phyloP scores from a whole-genome alignment of 2,329 filamentous ascomycete species.

The Talaromyces piceae region DNA sequence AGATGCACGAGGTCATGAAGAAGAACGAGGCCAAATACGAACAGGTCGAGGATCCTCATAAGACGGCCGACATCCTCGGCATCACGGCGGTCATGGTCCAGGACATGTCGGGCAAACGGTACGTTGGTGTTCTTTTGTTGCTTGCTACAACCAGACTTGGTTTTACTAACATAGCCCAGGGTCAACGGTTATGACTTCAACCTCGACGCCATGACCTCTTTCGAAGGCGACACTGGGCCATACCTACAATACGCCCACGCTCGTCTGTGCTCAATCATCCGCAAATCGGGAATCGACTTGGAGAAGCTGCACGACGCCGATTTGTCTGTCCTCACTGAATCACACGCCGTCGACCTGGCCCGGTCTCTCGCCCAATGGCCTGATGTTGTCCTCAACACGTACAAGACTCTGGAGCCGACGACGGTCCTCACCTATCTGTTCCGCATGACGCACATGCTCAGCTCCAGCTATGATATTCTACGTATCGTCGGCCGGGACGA shows the following conservation, averaged over 20 bases:
- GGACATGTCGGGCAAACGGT: slow-evolving; percentile 94
- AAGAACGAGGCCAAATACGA: slow-evolving; percentile 85
- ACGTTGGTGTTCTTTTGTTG: slow-evolving; percentile 20
- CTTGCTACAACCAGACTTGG: slow-evolving; percentile 23
- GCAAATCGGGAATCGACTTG: slow-evolving; percentile 45
- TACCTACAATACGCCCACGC: slow-evolving; percentile 60
- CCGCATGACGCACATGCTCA: slow-evolving; percentile 57
- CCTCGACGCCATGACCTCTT: slow-evolving; percentile 58
- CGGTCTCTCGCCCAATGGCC: slow-evolving; percentile 58
- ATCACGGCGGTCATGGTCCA: slow-evolving; percentile 97
- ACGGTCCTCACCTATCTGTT: slow-evolving; percentile 61
- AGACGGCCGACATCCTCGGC: slow-evolving; percentile 77
- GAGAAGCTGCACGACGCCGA: slow-evolving; percentile 49
- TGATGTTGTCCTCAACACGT: slow-evolving; percentile 55
- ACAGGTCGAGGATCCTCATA: slow-evolving; percentile 76
- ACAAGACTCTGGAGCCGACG: slow-evolving; percentile 60
- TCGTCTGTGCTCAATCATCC: slow-evolving; percentile 51
- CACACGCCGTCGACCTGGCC: slow-evolving; percentile 55
- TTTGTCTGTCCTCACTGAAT: slow-evolving; percentile 53
- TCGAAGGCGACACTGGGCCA: slow-evolving; percentile 59
- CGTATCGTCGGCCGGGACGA: slow-evolving; percentile 55
- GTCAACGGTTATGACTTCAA: slow-evolving; percentile 61
- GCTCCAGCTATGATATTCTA: slow-evolving; percentile 55
- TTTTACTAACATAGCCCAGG: slow-evolving; percentile 31
- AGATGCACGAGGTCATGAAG: slow-evolving; percentile 97